These are phyloP conservation scores for Seminavis robusta DNA, from an alignment of 108 stramenopile genomes.

Conservation along the genomic window DNA sequence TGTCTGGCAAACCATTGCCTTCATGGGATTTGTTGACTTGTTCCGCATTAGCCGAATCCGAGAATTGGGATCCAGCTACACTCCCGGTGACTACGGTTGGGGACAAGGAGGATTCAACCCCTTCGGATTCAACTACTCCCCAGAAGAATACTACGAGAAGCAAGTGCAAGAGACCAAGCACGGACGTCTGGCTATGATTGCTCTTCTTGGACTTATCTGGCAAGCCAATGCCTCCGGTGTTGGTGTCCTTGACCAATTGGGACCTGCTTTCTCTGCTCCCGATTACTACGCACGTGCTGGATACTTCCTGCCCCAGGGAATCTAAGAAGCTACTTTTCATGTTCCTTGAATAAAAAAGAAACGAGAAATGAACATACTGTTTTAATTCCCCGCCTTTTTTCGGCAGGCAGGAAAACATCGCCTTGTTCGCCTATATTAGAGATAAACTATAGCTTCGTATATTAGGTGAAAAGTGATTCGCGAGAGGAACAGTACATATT, in stretches of 20 bases:
- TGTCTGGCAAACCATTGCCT: slow-evolving; percentile 82
- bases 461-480: no score
- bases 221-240: slow-evolving; percentile 78
- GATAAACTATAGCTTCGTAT: no score
- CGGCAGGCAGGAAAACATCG: no score
- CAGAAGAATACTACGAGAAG: slow-evolving; percentile 94
- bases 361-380: no score
- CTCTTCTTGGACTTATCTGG: slow-evolving; percentile 82
- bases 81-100: slow-evolving; percentile 91
- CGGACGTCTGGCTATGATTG: slow-evolving; percentile 97
- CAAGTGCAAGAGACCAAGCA: slow-evolving; percentile 96
- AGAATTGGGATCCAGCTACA: slow-evolving; percentile 63
- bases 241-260: slow-evolving; percentile 80
- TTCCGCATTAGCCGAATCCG: slow-evolving; percentile 82
- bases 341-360: background rate
- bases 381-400: no score
- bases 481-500: no score
- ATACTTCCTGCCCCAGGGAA: slow-evolving; percentile 91
- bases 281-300: slow-evolving; percentile 83
- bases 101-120: slow-evolving; percentile 92
- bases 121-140: slow-evolving; percentile 90
- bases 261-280: slow-evolving; percentile 75
- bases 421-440: no score
- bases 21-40: slow-evolving; percentile 84
- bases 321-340: no score